Percentiles rank a stretch among this genome's conserved stretches.
phyloP scores from a whole-genome alignment of 768 basidiomycete genomes.

The Boletus vermiculosoides region DNA sequence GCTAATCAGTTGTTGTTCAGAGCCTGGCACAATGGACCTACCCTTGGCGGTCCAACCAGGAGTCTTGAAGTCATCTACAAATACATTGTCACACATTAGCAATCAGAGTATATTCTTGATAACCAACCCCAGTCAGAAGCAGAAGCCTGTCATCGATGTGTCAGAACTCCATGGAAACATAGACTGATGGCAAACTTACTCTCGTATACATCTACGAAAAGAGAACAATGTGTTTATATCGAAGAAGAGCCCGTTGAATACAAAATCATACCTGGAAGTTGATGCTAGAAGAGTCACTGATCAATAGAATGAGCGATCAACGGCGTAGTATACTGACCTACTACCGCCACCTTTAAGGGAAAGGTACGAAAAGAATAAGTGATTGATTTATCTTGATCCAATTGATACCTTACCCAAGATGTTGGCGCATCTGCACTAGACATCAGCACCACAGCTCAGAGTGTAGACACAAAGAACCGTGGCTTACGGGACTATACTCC shows the following conservation, averaged over 20 bases:
- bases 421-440: slow-evolving; percentile 54
- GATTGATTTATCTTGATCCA: neutral
- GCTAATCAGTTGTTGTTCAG: neutral
- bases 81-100: neutral
- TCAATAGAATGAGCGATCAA: neutral
- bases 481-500: slow-evolving; percentile 65
- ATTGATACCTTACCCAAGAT: slow-evolving; percentile 44
- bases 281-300: slow-evolving; percentile 43
- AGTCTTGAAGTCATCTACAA: slow-evolving; percentile 67
- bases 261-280: slow-evolving; percentile 52
- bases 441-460: neutral
- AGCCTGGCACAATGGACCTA: slow-evolving; percentile 21
- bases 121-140: slow-evolving; percentile 66
- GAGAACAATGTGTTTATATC: neutral
- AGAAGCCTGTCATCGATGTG: slow-evolving; percentile 45
- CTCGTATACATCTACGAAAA: slow-evolving; percentile 60
- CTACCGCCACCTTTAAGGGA: slow-evolving; percentile 47
- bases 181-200: slow-evolving; percentile 28
- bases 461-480: neutral
- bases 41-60: slow-evolving; percentile 67
- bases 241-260: neutral
- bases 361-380: neutral
- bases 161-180: neutral
- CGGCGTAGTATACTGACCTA: slow-evolving; percentile 38
- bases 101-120: neutral